Base-by-base conservation (phyloP, 345 rosid genomes). In the Acer campestre region DNA sequence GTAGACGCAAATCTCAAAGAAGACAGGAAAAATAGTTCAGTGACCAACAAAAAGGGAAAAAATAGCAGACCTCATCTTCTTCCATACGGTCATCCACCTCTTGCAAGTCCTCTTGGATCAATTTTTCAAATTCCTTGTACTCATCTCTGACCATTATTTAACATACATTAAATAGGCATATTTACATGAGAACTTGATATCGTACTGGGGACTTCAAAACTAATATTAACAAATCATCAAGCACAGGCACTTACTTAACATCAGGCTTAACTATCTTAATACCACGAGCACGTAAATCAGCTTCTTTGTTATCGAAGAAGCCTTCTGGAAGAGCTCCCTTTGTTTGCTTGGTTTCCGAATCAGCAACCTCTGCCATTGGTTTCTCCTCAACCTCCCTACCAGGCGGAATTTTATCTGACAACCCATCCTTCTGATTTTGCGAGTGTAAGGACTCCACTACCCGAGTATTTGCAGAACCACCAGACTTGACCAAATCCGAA, bases 281-380 rank as follows among this genome's bases (percentile, higher is more conserved):
- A 44, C 99, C 99, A 81, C 94, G 99, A 78, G 99, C 98, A 81
- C 84, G 99, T 44, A 92, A 70, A 86, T 96, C 99, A 82, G 97
- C 98, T 80, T 96, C 99, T 85, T 96, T 92, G 65, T 91, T 88
- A 79, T 96, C 98, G 74, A 94, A 96, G 79, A 96, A 96, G 22
- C 99, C 98, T 65, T 91, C 90, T 6, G 99, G 99, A 58, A 94
- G 93, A 71, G 92, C 82, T 82, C 97, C 97, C 78, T 87, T 86
- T n/a, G 66, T 78, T 72, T 74, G 88, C 76, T 88, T 90, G 22
- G 78, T 59, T 77, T 86, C 92, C 75, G 82, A 77, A 77, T 70
- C 83, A 0, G 71, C 46, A 77, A 29, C 65, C 67, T 9, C 14
- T 83, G 83, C 55, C 38, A 10, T 12, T 64, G 82, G 72, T 51